Evolutionary conservation across 2,329 filamentous ascomycete genomes (phyloP), one percentile per base, ranked within the genome.

Genomic region (Fusarium transvaalense): DNA sequence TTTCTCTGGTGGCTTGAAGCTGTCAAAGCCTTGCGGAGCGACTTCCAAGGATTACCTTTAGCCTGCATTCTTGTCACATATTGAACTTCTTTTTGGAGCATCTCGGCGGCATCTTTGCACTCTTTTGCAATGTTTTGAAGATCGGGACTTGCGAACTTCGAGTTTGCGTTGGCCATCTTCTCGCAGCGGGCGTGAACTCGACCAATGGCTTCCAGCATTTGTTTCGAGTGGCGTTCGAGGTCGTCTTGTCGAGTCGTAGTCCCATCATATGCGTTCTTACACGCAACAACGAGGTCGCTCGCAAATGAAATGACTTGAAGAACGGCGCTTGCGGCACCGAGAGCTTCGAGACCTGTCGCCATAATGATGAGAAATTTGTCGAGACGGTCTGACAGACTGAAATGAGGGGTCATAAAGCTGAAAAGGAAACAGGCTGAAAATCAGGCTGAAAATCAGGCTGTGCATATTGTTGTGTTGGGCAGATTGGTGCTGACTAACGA

Each of bases 241-340:
- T 57, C 55, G 4, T 67, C 27, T 3, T 65, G 3, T 0, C 25
- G 10, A 1, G 59, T 62, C 1, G 47, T 50, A 0, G 25, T 34
- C 4, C 66, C 68, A 7, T 67, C 41, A 1, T 68, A 71, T 1
- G 61, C 41, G 0, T 56, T 46, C 3, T 61, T 59, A 6, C 66
- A 71, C 0, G 34, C 27, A 6, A n/a, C 21, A 3, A 9, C 6
- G 0, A 62, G 2, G 2, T 51, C 56, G 5, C 17, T n/a, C 1
- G 68, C 60, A 5, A 65, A 64, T 0, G 64, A 60, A 2, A 67
- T 60, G 2, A 69, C 47, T 46, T 71, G 66, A 3, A 71, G 15
- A 0, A 71, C 51, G 6, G 64, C 66, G 21, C 68, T 69, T 0
- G 64, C 68, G 0, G 58, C 61, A 3, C 66, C 51, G 4, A 69